Evolutionary conservation across 2,329 filamentous ascomycete genomes (phyloP).

Genomic region (Endoconidiophora polonica): DNA sequence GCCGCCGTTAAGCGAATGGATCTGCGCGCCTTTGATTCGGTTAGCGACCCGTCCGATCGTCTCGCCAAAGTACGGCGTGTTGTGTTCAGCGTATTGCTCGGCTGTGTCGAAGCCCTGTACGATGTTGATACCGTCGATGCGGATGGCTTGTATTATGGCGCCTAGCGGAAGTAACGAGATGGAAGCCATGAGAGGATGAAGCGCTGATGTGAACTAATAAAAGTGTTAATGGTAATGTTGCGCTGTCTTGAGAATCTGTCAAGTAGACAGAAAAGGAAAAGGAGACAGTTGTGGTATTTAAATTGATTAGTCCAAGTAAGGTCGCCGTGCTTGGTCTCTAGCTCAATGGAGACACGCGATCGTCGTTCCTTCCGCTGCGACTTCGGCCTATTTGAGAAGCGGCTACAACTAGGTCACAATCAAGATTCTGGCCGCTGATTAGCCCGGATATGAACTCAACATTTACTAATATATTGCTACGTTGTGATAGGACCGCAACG

Average conservation of each 20-base stretch:
- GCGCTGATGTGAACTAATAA: background rate
- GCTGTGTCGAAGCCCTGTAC: slow-evolving; percentile 70
- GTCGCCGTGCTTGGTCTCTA: too few relatives aligned
- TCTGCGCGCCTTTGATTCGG: slow-evolving; percentile 54
- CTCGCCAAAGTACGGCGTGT: slow-evolving; percentile 72
- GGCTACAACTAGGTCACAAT: too few relatives aligned
- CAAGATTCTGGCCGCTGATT: too few relatives aligned
- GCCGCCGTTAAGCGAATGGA: slow-evolving; percentile 50
- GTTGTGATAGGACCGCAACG: too few relatives aligned
- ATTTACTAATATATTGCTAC: background rate
- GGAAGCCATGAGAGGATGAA: slow-evolving; percentile 19
- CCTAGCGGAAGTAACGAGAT: slow-evolving; percentile 58
- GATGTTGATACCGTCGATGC: slow-evolving; percentile 64
- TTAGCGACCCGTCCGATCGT: slow-evolving; percentile 81
- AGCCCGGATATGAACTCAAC: background rate
- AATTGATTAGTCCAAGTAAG: too few relatives aligned
- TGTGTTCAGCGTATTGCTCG: slow-evolving; percentile 58
- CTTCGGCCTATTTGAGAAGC: background rate
- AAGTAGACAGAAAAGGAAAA: background rate
- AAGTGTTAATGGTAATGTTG: background rate
- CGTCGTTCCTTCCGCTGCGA: slow-evolving; percentile 3
- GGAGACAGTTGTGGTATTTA: background rate
- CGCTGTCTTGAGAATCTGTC: background rate
- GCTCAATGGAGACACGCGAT: too few relatives aligned
- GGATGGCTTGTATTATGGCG: slow-evolving; percentile 68